A percentile compares a stretch with the other conserved stretches of the same genome.
Conservation (phyloP, 805 yeast genomes). For the Clavispora carvajalis region DNA sequence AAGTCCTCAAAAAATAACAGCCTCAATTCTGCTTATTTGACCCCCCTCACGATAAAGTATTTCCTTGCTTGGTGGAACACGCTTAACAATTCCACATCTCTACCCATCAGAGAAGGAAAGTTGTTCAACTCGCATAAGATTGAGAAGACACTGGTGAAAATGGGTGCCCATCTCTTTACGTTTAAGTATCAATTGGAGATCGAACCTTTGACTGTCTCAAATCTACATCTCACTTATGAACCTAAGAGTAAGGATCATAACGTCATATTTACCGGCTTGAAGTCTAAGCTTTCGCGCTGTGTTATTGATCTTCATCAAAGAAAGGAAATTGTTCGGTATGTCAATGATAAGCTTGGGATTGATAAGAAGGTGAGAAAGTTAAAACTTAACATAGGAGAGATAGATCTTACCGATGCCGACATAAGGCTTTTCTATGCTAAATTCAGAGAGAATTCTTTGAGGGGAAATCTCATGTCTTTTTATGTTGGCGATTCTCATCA, state of each 20-base stretch:
- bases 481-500: constrained; percentile 10
- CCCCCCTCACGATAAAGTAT: constrained; percentile 35
- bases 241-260: constrained; percentile 18
- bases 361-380: constrained; percentile 42
- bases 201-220: constrained; percentile 36
- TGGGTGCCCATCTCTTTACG: constrained; percentile 37
- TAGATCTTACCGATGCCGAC: constrained; percentile 66
- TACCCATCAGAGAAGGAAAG: constrained; percentile 33
- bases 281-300: constrained; percentile 30
- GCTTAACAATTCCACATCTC: constrained; percentile 25
- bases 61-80: constrained; percentile 42
- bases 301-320: constrained; percentile 38
- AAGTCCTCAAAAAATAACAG: constrained; percentile 25
- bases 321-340: constrained; percentile 30
- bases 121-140: constrained; percentile 19
- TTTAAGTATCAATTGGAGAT: constrained; percentile 37
- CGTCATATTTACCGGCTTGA: constrained; percentile 35
- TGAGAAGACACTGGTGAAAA: constrained; percentile 25
- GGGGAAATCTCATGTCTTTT: constrained; percentile 17
- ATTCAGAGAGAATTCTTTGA: constrained; percentile 50
- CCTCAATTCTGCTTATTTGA: constrained; percentile 31
- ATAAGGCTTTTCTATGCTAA: constrained; percentile 59
- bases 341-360: constrained; percentile 33
- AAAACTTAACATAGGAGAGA: constrained; percentile 61
- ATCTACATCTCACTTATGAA: constrained; percentile 26